Base-by-base conservation (phyloP, 2,329 filamentous ascomycete species). In the Blastomyces emzantsi region DNA sequence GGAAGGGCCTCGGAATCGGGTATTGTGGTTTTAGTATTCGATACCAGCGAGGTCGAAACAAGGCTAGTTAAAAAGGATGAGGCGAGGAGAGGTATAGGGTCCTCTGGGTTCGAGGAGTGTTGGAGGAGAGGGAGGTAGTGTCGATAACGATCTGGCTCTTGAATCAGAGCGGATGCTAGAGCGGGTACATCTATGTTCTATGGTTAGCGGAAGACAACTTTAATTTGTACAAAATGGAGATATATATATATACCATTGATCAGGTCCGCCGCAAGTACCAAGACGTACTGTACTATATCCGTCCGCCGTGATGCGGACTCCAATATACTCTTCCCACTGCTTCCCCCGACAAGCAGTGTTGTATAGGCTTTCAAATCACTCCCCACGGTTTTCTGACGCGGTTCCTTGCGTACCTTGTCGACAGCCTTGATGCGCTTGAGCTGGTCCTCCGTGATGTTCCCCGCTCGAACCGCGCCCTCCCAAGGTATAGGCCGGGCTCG, bases 341-440 rank as follows among this genome's bases (percentile, higher is more conserved):
- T 76, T 64, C 81, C 81, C 60, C 94, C 93, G 33, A 94, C 83
- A 70, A 99, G 88, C 67, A 99, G 81, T 67, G 83, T 80, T 65
- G 87, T 85, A 78, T 96, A 99, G 68, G 88, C 90, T 70, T 88
- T 83, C 30, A 93, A 79, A 77, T 97, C 90, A 63, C 78, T 80
- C 75, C 96, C 90, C 66, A 97, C 87, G 22, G 87, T 88, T 73
- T 93, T 86, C 74, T 88, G 88, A 73, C 92, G 86, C 78, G 92
- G 89, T 70, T 97, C 94, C 77, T 91, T 94, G 77, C 92, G 90
- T 69, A 94, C 90, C 79, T 97, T 97, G 77, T 97, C 94, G 70
- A 97, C 90, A 66, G 92, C 90, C 77, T 92, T 92, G 79, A 99
- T 96, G 83, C 92, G 93, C 81, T 89, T 90, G 70, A 97, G 85